A percentile compares a stretch with the other conserved stretches of the same genome.
These are phyloP conservation scores for Coemansia sp. DNA, from an alignment of 192 early-diverging fungal species.

Conservation along the genomic window DNA sequence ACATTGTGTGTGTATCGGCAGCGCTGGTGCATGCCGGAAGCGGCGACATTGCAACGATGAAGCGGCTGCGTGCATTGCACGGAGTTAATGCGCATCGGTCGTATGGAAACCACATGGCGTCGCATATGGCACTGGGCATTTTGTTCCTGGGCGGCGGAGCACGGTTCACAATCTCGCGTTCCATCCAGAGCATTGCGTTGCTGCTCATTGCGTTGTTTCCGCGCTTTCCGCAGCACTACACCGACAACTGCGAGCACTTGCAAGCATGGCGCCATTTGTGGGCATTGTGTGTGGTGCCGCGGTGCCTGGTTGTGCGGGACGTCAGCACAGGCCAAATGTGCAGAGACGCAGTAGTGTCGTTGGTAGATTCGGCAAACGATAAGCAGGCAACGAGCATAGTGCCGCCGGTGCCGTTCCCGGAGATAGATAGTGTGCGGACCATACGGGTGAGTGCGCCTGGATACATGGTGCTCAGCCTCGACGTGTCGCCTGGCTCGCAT, in stretches of 20 bases:
- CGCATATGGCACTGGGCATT: conserved; percentile 47
- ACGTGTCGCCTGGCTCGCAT: conserved; percentile 5
- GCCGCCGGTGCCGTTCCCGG: conserved; percentile 24
- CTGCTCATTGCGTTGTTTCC: conserved; percentile 44
- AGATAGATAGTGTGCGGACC: conserved; percentile 6
- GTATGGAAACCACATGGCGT: conserved; percentile 52
- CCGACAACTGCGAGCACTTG: conserved; percentile 47
- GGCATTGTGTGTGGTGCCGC: conserved; percentile 44
- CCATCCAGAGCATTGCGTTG: conserved; percentile 33
- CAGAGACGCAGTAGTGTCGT: conserved; percentile 14
- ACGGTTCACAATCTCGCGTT: conserved; percentile 38
- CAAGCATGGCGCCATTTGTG: conserved; percentile 54
- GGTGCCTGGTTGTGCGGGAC: conserved; percentile 43
- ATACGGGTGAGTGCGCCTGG: conserved; percentile 27
- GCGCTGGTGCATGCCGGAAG: conserved; percentile 81
- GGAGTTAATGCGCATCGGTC: conserved; percentile 23
- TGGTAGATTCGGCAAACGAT: neutral
- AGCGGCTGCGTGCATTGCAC: conserved; percentile 60
- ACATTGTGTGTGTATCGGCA: conserved; percentile 61
- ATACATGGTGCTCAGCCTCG: conserved; percentile 25
- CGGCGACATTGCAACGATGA: conserved; percentile 65
- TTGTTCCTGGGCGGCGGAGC: conserved; percentile 47
- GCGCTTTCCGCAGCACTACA: conserved; percentile 35
- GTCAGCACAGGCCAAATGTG: conserved; percentile 29
- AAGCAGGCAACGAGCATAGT: neutral